Evolutionary conservation across 306 rosid genomes (phyloP).

Genomic region (Benincasa hispida): DNA sequence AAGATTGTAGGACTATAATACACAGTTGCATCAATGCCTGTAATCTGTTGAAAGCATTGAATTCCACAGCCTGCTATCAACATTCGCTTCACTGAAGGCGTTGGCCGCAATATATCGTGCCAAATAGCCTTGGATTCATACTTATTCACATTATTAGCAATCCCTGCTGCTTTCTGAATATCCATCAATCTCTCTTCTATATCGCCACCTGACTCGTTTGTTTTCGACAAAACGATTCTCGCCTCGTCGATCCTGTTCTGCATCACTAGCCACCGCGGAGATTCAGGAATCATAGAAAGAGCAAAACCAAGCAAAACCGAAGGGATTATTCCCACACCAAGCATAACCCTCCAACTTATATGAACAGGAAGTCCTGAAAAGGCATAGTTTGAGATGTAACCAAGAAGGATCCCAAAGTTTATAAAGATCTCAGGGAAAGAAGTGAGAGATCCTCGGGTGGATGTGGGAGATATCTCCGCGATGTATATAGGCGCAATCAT

Average conservation of each 20-base stretch:
- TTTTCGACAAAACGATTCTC: conserved; percentile 54
- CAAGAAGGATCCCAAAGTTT: conserved; percentile 72
- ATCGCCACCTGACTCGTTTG: conserved; percentile 54
- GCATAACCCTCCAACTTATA: conserved; percentile 87
- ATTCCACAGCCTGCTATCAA: conserved; percentile 75
- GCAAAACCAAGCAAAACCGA: conserved; percentile 74
- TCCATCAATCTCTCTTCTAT: conserved; percentile 80
- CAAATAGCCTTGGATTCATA: conserved; percentile 50
- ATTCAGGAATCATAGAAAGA: conserved; percentile 72
- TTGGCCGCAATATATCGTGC: conserved; percentile 53
- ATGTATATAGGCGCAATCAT: conserved; percentile 85
- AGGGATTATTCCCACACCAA: conserved; percentile 74
- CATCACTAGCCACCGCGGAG: conserved; percentile 82
- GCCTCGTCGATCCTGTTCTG: conserved; percentile 77
- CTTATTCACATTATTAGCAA: conserved; percentile 24
- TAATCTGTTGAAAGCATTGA: conserved; percentile 90
- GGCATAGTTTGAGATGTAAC: conserved; percentile 73
- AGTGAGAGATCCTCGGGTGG: conserved; percentile 62
- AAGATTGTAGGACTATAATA: conserved; percentile 91
- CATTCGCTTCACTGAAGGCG: conserved; percentile 67
- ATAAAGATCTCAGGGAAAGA: conserved; percentile 80
- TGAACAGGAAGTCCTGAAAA: conserved; percentile 70
- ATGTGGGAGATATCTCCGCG: conserved; percentile 75
- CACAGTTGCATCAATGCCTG: conserved; percentile 88
- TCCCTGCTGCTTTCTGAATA: conserved; percentile 56